Evolutionary conservation across 148 eudicot species (phyloP), one percentile per base, ranked within the genome.

Genomic region (Arctostaphylos glauca): DNA sequence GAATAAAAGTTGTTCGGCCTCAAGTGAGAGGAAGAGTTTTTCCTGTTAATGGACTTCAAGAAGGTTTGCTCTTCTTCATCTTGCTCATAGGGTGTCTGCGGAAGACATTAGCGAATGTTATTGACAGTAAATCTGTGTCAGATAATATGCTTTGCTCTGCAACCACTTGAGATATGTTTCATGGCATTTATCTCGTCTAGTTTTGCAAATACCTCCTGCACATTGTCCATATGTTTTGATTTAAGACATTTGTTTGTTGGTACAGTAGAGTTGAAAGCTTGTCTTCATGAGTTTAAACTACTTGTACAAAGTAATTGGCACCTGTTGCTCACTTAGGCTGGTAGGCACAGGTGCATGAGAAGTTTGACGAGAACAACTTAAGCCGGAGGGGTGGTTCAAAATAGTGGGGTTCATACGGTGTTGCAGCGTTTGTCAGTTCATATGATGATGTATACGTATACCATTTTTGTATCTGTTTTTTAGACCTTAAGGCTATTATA

Each of bases 21-120:
- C 38, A 31, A 31, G 38, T 31, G 38, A 31, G 38, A 31, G 38
- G 88, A 83, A 89, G 89, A 83, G 86, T 84, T 86, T 88, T 88
- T 83, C 78, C 82, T 85, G 80, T 80, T 78, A 77, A 80, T 50
- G 81, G 87, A 72, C 76, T 88, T 81, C 82, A 47, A 81, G 78
- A 78, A 90, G 90, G 89, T 86, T 87, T 86, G 87, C 86, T 78
- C 52, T 72, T 78, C 81, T 77, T 80, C 77, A 82, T 84, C 83
- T 78, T 62, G 82, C 82, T 46, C 71, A 80, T 50, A 50, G 10
- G 2, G 54, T 2, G 10, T 31, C 38, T 31, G 38, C 38, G 38
- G 38, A 31, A 31, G 38, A 31, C 38, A 31, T 31, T 31, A 31
- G 38, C 38, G 38, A 31, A 31, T 31, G 38, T 31, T 31, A 31